Evolutionary conservation across 2,329 filamentous ascomycete species (phyloP).

Genomic region (Arachnopeziza araneosa): DNA sequence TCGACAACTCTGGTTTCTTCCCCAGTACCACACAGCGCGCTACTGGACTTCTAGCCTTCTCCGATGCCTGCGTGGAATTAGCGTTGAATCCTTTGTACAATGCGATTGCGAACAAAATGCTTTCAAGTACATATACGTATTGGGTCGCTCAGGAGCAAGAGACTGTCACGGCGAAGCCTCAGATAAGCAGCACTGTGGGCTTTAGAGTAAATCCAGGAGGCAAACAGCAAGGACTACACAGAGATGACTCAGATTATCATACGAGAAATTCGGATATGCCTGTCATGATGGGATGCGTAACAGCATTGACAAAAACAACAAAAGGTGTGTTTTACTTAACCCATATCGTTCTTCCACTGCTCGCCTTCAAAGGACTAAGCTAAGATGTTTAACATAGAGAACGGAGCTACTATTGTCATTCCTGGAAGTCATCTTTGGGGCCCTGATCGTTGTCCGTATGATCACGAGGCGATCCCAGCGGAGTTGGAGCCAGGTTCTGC

Average conservation of each 20-base stretch:
- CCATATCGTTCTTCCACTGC: too few relatives aligned
- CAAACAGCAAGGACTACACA: slow-evolving; percentile 35
- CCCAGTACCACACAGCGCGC: slow-evolving; percentile 36
- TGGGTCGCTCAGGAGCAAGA: slow-evolving; percentile 32
- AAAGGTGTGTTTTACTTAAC: too few relatives aligned
- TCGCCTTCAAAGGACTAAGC: too few relatives aligned
- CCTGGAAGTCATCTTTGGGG: slow-evolving; percentile 4
- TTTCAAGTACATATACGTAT: slow-evolving; percentile 33
- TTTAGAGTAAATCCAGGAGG: slow-evolving; percentile 38
- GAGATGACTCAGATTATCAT: slow-evolving; percentile 28
- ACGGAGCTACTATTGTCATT: slow-evolving; percentile 6
- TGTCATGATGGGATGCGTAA: slow-evolving; percentile 1
- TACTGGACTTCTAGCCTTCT: slow-evolving; percentile 34
- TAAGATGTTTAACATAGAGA: slow-evolving; percentile 2
- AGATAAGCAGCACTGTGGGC: slow-evolving; percentile 33
- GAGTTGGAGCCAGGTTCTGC: slow-evolving; percentile 1
- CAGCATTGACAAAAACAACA: not conserved
- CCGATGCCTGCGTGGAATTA: slow-evolving; percentile 35
- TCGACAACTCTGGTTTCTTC: slow-evolving; percentile 37
- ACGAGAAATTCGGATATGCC: slow-evolving; percentile 2
- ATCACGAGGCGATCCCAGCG: slow-evolving; percentile 1
- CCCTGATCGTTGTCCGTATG: slow-evolving; percentile 2
- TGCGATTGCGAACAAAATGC: slow-evolving; percentile 30
- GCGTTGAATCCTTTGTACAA: slow-evolving; percentile 33
- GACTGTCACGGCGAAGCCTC: slow-evolving; percentile 33